Evolutionary conservation across 2,329 filamentous ascomycete genomes (phyloP).

Genomic region (Colletotrichum acutatum): DNA sequence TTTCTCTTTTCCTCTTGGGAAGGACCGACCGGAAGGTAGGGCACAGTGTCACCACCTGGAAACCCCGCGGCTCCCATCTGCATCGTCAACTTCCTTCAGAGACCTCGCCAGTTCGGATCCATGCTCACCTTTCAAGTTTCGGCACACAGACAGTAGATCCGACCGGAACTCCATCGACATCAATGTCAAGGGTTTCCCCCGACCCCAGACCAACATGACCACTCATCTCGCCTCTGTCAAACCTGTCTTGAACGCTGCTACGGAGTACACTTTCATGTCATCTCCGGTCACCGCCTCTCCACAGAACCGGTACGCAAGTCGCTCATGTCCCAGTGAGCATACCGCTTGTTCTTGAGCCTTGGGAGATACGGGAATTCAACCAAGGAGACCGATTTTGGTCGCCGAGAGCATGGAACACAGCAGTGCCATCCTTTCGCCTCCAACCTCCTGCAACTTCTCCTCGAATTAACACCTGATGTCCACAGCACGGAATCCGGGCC

Average conservation of each 20-base stretch:
- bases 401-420: neutral
- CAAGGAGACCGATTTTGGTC: slow-evolving; percentile 10
- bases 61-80: neutral
- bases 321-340: neutral
- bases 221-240: slow-evolving; percentile 22
- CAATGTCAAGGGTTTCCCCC: neutral
- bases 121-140: neutral
- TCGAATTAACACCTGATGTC: neutral
- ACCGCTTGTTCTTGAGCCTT: neutral
- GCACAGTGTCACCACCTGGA: neutral
- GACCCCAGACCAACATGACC: slow-evolving; percentile 3
- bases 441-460: neutral
- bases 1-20: neutral
- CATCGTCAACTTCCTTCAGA: neutral
- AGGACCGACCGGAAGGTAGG: neutral
- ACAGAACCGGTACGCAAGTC: neutral
- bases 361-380: neutral
- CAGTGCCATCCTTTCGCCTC: neutral
- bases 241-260: slow-evolving; percentile 17
- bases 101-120: neutral
- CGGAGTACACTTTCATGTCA: slow-evolving; percentile 30
- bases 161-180: neutral
- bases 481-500: slow-evolving; percentile 6
- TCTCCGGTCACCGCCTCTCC: slow-evolving; percentile 28
- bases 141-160: slow-evolving; percentile 4